Percentiles rank a stretch among this genome's conserved stretches.
Conservation (phyloP, 2,329 filamentous ascomycete species). For the Fusarium tricinctum region DNA sequence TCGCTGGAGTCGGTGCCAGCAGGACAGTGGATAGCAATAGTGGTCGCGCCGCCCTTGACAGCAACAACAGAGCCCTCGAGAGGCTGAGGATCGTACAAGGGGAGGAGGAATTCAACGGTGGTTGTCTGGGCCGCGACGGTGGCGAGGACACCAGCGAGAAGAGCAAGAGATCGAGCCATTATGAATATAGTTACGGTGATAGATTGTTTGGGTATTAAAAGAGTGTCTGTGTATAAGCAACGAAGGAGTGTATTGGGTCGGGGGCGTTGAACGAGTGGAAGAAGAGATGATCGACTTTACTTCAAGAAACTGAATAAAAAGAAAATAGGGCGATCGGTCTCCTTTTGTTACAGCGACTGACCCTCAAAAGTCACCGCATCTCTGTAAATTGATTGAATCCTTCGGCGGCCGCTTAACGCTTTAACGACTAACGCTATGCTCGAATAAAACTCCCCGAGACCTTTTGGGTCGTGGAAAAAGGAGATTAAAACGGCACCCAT, state of each 20-base stretch:
- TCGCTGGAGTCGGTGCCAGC: slow-evolving; percentile 33
- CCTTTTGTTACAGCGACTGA: slow-evolving; percentile 12
- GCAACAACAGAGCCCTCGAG: slow-evolving; percentile 52
- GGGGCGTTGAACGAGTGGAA: slow-evolving; percentile 16
- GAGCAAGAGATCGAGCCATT: slow-evolving; percentile 48
- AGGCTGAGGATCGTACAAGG: slow-evolving; percentile 40
- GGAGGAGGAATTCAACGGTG: slow-evolving; percentile 50
- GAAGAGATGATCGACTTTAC: background rate
- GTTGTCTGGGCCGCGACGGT: slow-evolving; percentile 48
- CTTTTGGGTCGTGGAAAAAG: slow-evolving; percentile 17
- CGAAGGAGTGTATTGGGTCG: slow-evolving; percentile 37
- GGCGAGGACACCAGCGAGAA: slow-evolving; percentile 45
- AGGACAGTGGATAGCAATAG: slow-evolving; percentile 50
- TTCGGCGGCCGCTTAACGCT: slow-evolving; percentile 24
- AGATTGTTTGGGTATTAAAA: background rate
- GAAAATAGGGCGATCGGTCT: slow-evolving; percentile 4
- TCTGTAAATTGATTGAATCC: slow-evolving; percentile 30
- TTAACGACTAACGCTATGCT: slow-evolving; percentile 24
- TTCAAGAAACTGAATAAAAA: background rate
- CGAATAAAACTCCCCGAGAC: slow-evolving; percentile 19
- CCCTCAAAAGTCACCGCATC: slow-evolving; percentile 3
- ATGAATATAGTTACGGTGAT: slow-evolving; percentile 1
- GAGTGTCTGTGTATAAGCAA: slow-evolving; percentile 31
- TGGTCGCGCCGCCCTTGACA: slow-evolving; percentile 50
- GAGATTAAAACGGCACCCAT: slow-evolving; percentile 25